Percentiles rank a stretch among this genome's conserved stretches.
These are phyloP conservation scores for Boletus vinaceobasis DNA, from an alignment of 768 basidiomycete genomes.

Conservation along the genomic window DNA sequence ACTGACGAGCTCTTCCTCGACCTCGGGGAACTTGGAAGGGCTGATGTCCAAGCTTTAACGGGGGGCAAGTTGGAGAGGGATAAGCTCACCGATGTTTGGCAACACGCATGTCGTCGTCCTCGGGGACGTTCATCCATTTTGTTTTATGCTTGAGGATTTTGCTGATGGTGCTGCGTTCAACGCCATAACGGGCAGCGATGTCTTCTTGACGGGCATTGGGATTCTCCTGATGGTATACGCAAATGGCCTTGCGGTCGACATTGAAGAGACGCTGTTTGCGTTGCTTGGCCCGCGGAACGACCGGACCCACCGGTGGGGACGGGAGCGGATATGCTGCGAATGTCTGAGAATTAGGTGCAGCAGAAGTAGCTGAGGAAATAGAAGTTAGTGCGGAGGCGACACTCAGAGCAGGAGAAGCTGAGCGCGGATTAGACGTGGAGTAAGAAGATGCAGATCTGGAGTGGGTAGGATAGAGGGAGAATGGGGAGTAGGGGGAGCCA, in stretches of 20 bases:
- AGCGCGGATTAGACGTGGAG: constrained; percentile 47
- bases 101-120: constrained; percentile 53
- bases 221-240: constrained; percentile 58
- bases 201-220: constrained; percentile 79
- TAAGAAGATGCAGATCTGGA: constrained; percentile 44
- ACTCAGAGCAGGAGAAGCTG: constrained; percentile 63
- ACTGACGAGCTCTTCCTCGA: constrained; percentile 61
- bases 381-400: constrained; percentile 52
- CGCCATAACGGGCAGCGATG: constrained; percentile 69
- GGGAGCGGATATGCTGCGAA: constrained; percentile 30
- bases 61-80: constrained; percentile 2
- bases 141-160: constrained; percentile 85
- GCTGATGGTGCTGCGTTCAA: constrained; percentile 91
- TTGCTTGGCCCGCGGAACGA: constrained; percentile 44
- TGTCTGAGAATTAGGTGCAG: constrained; percentile 28
- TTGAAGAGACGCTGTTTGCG: constrained; percentile 74
- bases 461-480: constrained; percentile 42
- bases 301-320: constrained; percentile 27
- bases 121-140: constrained; percentile 73
- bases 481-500: constrained; percentile 46
- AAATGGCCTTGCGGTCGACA: constrained; percentile 72
- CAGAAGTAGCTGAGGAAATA: constrained; percentile 40
- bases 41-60: constrained; percentile 34
- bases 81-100: constrained; percentile 64
- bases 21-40: constrained; percentile 75